Percentiles rank a stretch among this genome's conserved stretches.
phyloP scores from a whole-genome alignment of 163 green algal genomes.

The Volvox carteri region DNA sequence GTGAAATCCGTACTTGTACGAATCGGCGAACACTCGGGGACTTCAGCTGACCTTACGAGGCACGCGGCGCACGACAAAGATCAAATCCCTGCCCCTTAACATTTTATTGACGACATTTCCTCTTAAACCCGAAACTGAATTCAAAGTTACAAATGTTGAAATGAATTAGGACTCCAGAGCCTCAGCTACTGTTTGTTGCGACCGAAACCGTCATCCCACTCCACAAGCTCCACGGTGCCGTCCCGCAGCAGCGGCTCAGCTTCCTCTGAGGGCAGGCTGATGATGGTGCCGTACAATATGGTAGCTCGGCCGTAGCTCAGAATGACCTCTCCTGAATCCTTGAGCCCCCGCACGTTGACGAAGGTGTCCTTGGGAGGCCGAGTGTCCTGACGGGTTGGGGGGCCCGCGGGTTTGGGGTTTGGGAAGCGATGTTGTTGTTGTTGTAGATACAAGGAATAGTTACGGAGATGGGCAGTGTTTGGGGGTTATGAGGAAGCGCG shows the following conservation, averaged over 20 bases:
- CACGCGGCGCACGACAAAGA: no score
- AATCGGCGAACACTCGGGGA: no score
- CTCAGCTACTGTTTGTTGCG: slow-evolving; percentile 47
- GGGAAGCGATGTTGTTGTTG: no score
- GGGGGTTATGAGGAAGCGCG: neutral
- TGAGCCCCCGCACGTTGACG: slow-evolving; percentile 53
- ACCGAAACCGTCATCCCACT: slow-evolving; percentile 49
- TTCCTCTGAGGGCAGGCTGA: slow-evolving; percentile 59
- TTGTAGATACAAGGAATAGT: no score
- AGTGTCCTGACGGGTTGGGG: slow-evolving; percentile 52
- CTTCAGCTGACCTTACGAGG: no score
- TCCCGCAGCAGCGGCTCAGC: slow-evolving; percentile 60
- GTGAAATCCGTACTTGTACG: no score
- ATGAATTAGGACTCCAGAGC: no score
- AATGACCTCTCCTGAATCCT: slow-evolving; percentile 52
- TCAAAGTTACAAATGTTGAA: no score
- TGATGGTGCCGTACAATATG: slow-evolving; percentile 33
- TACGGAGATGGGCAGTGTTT: no score
- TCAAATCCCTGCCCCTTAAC: no score
- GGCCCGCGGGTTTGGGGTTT: neutral
- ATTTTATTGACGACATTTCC: no score
- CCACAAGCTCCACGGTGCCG: slow-evolving; percentile 56
- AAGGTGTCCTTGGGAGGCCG: slow-evolving; percentile 57
- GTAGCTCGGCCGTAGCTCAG: slow-evolving; percentile 54
- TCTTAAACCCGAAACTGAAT: no score